Evolutionary conservation across 495 filamentous ascomycete species (phyloP), one percentile per base, ranked within the genome.

Genomic region (Aspergillus diversus): DNA sequence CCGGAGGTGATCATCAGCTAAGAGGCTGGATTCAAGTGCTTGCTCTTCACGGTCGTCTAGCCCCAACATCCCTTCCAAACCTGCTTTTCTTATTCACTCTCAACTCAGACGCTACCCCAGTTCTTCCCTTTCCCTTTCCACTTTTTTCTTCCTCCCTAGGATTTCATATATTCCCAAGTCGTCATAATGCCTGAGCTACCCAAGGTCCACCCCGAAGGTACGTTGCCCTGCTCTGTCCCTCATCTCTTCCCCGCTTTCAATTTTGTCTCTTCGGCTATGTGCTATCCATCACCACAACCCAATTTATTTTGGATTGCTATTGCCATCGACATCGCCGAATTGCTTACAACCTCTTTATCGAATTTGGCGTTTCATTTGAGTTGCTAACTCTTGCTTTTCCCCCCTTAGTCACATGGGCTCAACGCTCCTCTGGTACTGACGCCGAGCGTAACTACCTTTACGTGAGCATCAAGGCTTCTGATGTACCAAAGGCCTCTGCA

Each of bases 371-470:
- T 37, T 52, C 49, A 2, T 53, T 33, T 33, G 33, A 49, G 0
- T 37, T 31, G 66, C 73, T 78, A 52, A 77, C 60, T 47, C 32
- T 52, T 37, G 15, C 56, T 54, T 34, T 37, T 43, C 46, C 21
- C 21, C 21, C 21, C 51, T 54, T 60, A 99, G 95, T 98, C 68
- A 89, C 90, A 80, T 99, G 95, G 95, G 94, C 95, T 34, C 95
- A 99, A 81, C 94, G 95, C 82, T 97, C 95, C 49, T 93, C 89
- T 75, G 80, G 72, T 62, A 78, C 81, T 63, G 96, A 98, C 21
- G 72, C 87, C 42, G 86, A 87, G 73, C 94, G 92, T 79, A 98
- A 98, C 80, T 88, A 90, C 81, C 81, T 98, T 82, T 95, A 91
- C 81, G 87, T 98, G 56, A 96, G 90, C 73, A 89, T 99, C 80